Evolutionary conservation across 2,329 filamentous ascomycete species (phyloP).

Genomic region (Colletotrichum cuscutae): DNA sequence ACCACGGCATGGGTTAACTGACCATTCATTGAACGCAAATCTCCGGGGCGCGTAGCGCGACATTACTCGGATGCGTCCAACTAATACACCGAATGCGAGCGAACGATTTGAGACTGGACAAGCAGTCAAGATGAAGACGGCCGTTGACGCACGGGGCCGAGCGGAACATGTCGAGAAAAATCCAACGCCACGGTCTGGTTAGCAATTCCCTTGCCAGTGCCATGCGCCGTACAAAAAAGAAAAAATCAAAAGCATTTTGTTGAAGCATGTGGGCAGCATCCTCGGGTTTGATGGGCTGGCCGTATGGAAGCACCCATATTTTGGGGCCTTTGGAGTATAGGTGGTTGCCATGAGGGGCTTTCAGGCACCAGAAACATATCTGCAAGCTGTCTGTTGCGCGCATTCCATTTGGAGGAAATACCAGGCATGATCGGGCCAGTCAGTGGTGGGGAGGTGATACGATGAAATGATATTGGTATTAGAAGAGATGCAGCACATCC

Average conservation of each 20-base stretch:
- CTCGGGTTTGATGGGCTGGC: conserved; percentile 9
- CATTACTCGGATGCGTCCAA: not conserved
- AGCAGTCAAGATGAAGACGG: not conserved
- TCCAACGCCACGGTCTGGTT: conserved; percentile 10
- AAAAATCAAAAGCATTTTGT: conserved; percentile 17
- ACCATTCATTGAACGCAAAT: not conserved
- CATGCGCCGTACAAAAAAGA: conserved; percentile 3
- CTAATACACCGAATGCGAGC: not conserved
- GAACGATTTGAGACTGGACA: not conserved
- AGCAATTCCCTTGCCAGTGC: not conserved
- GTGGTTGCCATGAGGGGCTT: conserved; percentile 14
- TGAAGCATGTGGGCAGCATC: not conserved
- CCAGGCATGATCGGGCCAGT: conserved; percentile 27
- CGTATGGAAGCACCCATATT: conserved; percentile 7
- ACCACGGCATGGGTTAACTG: not conserved
- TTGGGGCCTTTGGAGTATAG: conserved; percentile 14
- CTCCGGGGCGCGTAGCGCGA: not conserved
- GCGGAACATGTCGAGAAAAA: not conserved
- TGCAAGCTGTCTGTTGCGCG: conserved; percentile 17
- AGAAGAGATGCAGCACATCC: conserved; percentile 11
- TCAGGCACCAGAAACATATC: conserved; percentile 15
- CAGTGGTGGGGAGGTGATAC: conserved; percentile 5
- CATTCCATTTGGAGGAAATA: conserved; percentile 30
- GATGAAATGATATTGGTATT: conserved; percentile 28
- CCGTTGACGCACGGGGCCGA: not conserved